phyloP scores from a whole-genome alignment of 495 filamentous ascomycete genomes.

The Neurospora terricola region DNA sequence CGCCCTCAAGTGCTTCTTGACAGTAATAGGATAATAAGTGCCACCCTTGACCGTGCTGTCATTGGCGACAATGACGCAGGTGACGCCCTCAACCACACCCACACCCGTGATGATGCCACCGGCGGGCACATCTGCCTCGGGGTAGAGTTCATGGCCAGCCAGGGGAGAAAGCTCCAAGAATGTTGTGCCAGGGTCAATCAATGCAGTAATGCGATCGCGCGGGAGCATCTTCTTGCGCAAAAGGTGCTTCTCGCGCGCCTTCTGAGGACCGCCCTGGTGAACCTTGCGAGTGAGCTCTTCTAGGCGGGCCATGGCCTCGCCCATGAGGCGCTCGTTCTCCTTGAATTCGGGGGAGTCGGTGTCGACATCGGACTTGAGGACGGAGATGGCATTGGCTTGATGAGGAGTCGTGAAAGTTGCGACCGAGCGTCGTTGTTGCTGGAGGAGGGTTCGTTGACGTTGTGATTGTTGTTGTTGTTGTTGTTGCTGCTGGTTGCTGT shows the following conservation, averaged over 20 bases:
- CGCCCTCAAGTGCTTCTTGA: slow-evolving; percentile 93
- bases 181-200: slow-evolving; percentile 80
- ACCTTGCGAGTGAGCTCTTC: slow-evolving; percentile 59
- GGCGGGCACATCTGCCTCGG: slow-evolving; percentile 57
- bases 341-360: slow-evolving; percentile 65
- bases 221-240: slow-evolving; percentile 89
- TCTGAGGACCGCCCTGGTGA: slow-evolving; percentile 65
- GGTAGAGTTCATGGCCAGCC: slow-evolving; percentile 80
- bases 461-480: slow-evolving; percentile 14
- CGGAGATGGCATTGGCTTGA: slow-evolving; percentile 66
- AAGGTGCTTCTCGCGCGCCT: slow-evolving; percentile 83
- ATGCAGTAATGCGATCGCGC: slow-evolving; percentile 74
- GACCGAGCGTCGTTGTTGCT: slow-evolving; percentile 22
- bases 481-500: slow-evolving; percentile 11
- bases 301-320: slow-evolving; percentile 54
- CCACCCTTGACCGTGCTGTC: slow-evolving; percentile 99
- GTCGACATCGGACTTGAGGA: slow-evolving; percentile 68
- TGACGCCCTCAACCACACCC: slow-evolving; percentile 81
- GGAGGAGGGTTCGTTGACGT: slow-evolving; percentile 16
- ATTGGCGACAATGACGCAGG: slow-evolving; percentile 91
- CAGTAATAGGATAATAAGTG: slow-evolving; percentile 95
- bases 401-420: slow-evolving; percentile 57
- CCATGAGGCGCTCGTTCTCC: slow-evolving; percentile 75
- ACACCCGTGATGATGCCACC: slow-evolving; percentile 92
- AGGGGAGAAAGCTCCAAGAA: slow-evolving; percentile 87